Conservation (phyloP, 495 filamentous ascomycete species). For the Xylaria grammica region DNA sequence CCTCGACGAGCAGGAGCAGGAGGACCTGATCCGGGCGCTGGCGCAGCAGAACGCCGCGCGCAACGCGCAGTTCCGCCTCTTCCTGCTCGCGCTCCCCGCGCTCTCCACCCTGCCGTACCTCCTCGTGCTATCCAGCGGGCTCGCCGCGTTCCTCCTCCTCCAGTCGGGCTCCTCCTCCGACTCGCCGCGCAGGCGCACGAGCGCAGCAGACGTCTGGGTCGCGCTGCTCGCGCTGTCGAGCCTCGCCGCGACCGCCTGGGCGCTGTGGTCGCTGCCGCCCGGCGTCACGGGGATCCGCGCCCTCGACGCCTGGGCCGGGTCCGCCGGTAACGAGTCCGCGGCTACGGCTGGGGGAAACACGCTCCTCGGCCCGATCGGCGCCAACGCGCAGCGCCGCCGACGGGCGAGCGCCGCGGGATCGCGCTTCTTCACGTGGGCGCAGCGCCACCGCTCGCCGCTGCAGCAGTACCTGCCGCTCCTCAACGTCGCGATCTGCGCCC, state of each 20-base stretch:
- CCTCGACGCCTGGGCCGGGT: constrained; percentile 41
- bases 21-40: constrained; percentile 66
- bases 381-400: constrained; percentile 18
- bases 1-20: constrained; percentile 64
- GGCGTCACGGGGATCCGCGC: constrained; percentile 38
- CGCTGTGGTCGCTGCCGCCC: constrained; percentile 47
- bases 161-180: too few relatives aligned
- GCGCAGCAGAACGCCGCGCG: constrained; percentile 59
- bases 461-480: constrained; percentile 53
- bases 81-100: constrained; percentile 64
- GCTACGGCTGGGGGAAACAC: neutral
- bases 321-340: neutral
- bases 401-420: constrained; percentile 27
- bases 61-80: constrained; percentile 62
- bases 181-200: neutral
- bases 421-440: constrained; percentile 11
- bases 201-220: constrained; percentile 39
- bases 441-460: constrained; percentile 40
- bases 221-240: constrained; percentile 64
- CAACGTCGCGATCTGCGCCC: constrained; percentile 48
- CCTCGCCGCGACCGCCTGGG: constrained; percentile 62
- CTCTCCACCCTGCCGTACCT: constrained; percentile 59
- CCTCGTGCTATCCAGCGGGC: constrained; percentile 46
- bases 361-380: constrained; percentile 3
- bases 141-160: neutral